A percentile compares a stretch with the other conserved stretches of the same genome.
These are phyloP conservation scores for Triticum urartu DNA, from an alignment of 176 grass and related monocot species.

Conservation along the genomic window DNA sequence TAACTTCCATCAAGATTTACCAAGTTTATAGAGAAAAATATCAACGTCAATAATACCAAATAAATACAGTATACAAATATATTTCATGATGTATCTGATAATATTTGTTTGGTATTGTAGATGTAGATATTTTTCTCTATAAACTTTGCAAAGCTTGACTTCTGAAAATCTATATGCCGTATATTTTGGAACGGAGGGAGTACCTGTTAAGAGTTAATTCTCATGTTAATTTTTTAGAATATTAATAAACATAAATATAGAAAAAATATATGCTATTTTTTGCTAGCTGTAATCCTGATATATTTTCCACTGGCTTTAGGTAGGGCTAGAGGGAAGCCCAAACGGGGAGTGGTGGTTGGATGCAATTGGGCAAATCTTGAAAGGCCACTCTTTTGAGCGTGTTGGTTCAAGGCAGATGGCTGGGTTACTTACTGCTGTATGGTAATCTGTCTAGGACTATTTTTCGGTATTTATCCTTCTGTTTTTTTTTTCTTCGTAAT, in stretches of 20 bases:
- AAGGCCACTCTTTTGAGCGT: slow-evolving; percentile 56
- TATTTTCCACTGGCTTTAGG: slow-evolving; percentile 45
- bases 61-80: too few relatives aligned
- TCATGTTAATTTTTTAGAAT: neutral
- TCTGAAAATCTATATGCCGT: too few relatives aligned
- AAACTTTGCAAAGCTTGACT: too few relatives aligned
- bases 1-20: neutral
- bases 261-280: slow-evolving; percentile 14
- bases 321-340: slow-evolving; percentile 86
- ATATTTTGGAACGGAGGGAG: neutral
- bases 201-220: slow-evolving; percentile 16
- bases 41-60: neutral
- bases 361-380: slow-evolving; percentile 67
- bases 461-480: neutral
- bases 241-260: neutral
- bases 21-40: neutral
- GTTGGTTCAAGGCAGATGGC: slow-evolving; percentile 86
- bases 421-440: slow-evolving; percentile 83
- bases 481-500: slow-evolving; percentile 26
- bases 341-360: slow-evolving; percentile 97
- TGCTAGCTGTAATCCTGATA: slow-evolving; percentile 27
- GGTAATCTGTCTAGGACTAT: slow-evolving; percentile 47
- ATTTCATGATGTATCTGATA: too few relatives aligned
- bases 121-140: too few relatives aligned
- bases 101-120: too few relatives aligned